Conservation (phyloP, 2,329 filamentous ascomycete species). For the Fusarium nematophilum region DNA sequence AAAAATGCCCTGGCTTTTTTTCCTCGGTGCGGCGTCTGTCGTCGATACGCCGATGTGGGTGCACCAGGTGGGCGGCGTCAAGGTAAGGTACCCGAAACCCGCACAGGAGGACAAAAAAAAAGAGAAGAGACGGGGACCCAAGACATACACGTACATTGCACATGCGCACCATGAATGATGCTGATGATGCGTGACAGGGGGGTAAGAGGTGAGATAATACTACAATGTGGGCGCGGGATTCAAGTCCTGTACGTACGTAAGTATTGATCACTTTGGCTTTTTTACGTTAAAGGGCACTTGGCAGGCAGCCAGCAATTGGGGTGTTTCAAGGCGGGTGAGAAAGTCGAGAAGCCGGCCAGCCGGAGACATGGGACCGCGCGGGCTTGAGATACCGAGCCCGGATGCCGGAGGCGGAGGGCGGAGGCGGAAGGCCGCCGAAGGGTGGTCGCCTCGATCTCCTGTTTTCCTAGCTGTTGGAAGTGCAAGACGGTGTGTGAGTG, state of each 20-base stretch:
- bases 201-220: not conserved
- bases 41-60: constrained; percentile 29
- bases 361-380: constrained; percentile 26
- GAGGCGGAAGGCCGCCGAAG: constrained; percentile 27
- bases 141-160: not conserved
- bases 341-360: constrained; percentile 29
- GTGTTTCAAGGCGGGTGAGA: constrained; percentile 6
- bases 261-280: not conserved
- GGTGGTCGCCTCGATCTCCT: not conserved
- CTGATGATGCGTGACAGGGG: constrained; percentile 2
- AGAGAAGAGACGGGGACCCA: not conserved
- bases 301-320: not conserved
- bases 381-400: constrained; percentile 29
- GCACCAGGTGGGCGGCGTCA: constrained; percentile 32
- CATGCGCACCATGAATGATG: not conserved
- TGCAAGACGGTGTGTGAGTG: too few species aligned
- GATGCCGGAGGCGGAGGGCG: constrained; percentile 33
- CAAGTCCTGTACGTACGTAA: not conserved
- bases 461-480: not conserved
- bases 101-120: constrained; percentile 10
- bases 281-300: not conserved
- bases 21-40: constrained; percentile 9
- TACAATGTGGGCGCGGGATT: not conserved
- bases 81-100: constrained; percentile 41
- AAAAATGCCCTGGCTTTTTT: too few species aligned